Evolutionary conservation across 2,329 filamentous ascomycete species (phyloP).

Genomic region (Ophiognomonia clavigignenti-juglandacearum): DNA sequence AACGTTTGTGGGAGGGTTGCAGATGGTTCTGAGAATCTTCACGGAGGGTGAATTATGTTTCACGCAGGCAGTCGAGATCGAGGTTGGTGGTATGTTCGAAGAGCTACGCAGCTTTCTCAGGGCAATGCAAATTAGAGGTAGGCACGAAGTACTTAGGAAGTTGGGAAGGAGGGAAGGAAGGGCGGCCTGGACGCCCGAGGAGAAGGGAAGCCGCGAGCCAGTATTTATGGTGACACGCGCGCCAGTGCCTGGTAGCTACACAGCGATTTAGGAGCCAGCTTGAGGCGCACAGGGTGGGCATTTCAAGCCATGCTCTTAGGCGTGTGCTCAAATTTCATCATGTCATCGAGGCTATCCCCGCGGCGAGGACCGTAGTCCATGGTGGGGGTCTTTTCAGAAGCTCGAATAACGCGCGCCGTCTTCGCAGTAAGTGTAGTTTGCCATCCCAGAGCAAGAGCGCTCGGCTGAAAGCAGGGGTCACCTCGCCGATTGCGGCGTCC

Average conservation of each 20-base stretch:
- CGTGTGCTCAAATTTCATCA: too few relatives aligned
- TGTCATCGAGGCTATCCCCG: background rate
- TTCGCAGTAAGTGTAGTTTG: background rate
- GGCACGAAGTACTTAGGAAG: background rate
- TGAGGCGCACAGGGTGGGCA: too few relatives aligned
- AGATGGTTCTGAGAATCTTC: too few relatives aligned
- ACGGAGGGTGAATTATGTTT: too few relatives aligned
- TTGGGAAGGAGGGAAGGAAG: too few relatives aligned
- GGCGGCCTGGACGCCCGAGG: too few relatives aligned
- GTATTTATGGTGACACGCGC: slow-evolving; percentile 4
- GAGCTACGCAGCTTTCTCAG: background rate
- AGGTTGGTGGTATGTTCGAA: background rate
- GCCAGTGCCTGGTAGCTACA: background rate
- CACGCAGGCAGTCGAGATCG: too few relatives aligned
- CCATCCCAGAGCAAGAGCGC: background rate
- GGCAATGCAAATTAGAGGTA: background rate
- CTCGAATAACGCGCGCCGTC: background rate
- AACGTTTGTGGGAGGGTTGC: background rate
- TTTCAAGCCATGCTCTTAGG: too few relatives aligned
- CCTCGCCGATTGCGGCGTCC: background rate
- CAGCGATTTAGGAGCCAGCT: background rate
- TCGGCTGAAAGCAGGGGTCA: background rate
- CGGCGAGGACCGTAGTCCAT: too few relatives aligned
- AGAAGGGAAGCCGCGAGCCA: slow-evolving; percentile 1
- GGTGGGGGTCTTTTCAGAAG: background rate